phyloP scores from a whole-genome alignment of 306 rosid species.

The Castanospermum australe region DNA sequence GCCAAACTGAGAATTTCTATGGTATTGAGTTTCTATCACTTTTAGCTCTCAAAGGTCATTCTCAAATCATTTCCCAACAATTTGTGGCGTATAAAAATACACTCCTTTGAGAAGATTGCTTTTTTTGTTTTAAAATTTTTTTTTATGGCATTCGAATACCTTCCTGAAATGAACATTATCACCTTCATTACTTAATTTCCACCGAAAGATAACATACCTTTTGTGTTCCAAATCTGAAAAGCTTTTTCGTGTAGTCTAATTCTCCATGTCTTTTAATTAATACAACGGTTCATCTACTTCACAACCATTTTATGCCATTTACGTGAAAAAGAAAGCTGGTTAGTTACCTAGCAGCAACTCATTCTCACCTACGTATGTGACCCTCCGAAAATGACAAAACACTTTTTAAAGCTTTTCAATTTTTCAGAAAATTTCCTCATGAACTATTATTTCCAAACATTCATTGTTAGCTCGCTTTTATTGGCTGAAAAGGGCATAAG shows the following conservation, averaged over 20 bases:
- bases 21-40: neutral
- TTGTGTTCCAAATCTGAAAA: neutral
- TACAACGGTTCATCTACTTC: neutral
- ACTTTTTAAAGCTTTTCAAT: neutral
- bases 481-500: neutral
- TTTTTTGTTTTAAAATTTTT: too few relatives aligned
- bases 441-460: neutral
- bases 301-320: neutral
- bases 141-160: too few relatives aligned
- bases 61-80: neutral
- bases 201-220: neutral
- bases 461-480: neutral
- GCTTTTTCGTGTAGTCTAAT: neutral
- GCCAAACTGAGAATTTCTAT: neutral
- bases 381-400: neutral
- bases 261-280: neutral
- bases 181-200: neutral
- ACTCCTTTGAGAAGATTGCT: neutral
- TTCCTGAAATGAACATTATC: neutral
- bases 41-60: neutral
- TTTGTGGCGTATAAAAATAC: slow-evolving; percentile 20
- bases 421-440: neutral
- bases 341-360: neutral
- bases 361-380: neutral
- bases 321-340: neutral